These are phyloP conservation scores for Yamadazyma phyllophila DNA, from an alignment of 805 yeast genomes.

Conservation along the genomic window DNA sequence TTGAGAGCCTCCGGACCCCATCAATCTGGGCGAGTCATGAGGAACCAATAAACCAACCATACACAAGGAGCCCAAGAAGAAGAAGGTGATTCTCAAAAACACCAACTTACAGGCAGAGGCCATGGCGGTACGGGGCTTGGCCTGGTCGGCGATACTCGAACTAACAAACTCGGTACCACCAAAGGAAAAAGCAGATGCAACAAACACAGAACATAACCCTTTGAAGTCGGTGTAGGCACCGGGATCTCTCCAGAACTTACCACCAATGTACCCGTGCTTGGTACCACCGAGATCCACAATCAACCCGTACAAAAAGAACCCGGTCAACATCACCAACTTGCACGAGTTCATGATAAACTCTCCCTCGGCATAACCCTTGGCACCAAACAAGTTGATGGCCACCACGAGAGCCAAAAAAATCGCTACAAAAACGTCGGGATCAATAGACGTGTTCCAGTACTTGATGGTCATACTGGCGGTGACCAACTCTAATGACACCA, in stretches of 20 bases:
- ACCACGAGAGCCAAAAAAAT: constrained; percentile 49
- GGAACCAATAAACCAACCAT: constrained; percentile 43
- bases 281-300: constrained; percentile 40
- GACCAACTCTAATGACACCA: constrained; percentile 61
- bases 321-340: constrained; percentile 36
- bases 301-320: constrained; percentile 42
- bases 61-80: constrained; percentile 39
- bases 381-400: constrained; percentile 44
- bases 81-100: constrained; percentile 35
- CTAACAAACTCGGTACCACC: constrained; percentile 43
- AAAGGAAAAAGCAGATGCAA: constrained; percentile 40
- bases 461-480: constrained; percentile 62
- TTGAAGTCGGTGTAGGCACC: constrained; percentile 38
- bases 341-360: constrained; percentile 39
- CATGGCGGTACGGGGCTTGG: constrained; percentile 38
- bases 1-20: constrained; percentile 33
- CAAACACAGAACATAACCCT: constrained; percentile 39
- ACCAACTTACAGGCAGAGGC: constrained; percentile 42
- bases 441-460: constrained; percentile 50
- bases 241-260: constrained; percentile 41
- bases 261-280: constrained; percentile 36
- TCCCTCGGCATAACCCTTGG: constrained; percentile 47
- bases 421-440: constrained; percentile 57
- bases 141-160: constrained; percentile 37
- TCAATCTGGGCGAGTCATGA: constrained; percentile 26